Conservation (phyloP, 2,329 filamentous ascomycete species). For the Alternaria infectoria region DNA sequence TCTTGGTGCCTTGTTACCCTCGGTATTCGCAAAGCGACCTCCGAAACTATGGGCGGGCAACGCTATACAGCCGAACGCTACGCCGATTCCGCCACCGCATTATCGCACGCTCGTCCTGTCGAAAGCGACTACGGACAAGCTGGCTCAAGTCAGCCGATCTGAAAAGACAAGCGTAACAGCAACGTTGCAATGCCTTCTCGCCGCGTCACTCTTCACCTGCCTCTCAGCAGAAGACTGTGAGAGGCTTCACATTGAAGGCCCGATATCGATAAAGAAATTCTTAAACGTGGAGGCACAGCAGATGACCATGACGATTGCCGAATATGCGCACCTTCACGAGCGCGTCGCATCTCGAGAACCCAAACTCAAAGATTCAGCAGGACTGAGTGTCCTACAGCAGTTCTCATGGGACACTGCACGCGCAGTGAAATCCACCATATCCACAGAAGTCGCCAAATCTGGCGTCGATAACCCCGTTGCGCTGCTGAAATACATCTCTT, state of each 20-base stretch:
- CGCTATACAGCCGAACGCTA: constrained; percentile 15
- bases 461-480: constrained; percentile 43
- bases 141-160: constrained; percentile 44
- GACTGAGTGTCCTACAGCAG: not conserved
- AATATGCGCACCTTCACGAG: constrained; percentile 18
- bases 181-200: constrained; percentile 49
- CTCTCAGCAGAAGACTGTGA: constrained; percentile 39
- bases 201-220: constrained; percentile 45
- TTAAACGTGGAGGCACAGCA: constrained; percentile 37
- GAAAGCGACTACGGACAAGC: constrained; percentile 27
- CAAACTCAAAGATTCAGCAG: not conserved
- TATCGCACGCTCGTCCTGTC: constrained; percentile 45
- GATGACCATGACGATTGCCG: constrained; percentile 32
- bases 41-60: constrained; percentile 35
- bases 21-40: constrained; percentile 20
- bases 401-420: constrained; percentile 32
- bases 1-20: constrained; percentile 44
- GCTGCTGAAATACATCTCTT: constrained; percentile 50
- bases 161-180: constrained; percentile 53
- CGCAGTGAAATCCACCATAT: constrained; percentile 20
- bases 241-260: constrained; percentile 39
- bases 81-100: constrained; percentile 24
- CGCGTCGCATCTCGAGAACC: not conserved
- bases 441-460: constrained; percentile 21
- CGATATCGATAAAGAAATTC: constrained; percentile 50